Conservation (phyloP, 768 basidiomycete species). For the Suillus tomentosus region DNA sequence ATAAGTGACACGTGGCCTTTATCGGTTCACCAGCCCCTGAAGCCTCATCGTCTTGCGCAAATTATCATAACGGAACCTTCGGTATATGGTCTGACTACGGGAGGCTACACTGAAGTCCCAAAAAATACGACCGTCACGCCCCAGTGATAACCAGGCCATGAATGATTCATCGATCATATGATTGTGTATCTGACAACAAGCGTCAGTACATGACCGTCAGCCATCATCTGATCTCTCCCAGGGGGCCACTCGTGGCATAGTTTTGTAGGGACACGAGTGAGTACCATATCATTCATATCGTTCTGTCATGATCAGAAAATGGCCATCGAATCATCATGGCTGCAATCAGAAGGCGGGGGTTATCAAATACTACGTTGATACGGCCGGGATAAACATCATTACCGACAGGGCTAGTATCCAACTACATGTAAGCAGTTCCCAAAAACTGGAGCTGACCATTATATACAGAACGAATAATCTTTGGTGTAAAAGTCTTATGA, state of each 20-base stretch:
- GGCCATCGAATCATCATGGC: background rate
- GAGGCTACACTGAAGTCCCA: background rate
- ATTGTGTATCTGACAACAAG: background rate
- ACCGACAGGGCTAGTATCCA: too few relatives aligned
- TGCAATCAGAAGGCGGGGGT: background rate
- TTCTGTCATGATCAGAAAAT: background rate
- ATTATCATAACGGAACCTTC: background rate
- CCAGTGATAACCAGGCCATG: background rate
- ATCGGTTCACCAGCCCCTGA: background rate
- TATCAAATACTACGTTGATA: too few relatives aligned
- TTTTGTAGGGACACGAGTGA: background rate
- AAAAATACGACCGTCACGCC: background rate
- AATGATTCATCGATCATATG: background rate
- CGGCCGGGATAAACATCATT: background rate
- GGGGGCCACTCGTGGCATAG: background rate
- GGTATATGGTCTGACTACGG: background rate
- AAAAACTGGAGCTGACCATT: background rate
- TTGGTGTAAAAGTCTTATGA: background rate
- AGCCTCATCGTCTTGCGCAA: background rate
- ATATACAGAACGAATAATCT: background rate
- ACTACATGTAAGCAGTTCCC: background rate
- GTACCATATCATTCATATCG: background rate
- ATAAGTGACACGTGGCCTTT: background rate
- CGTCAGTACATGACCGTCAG: background rate
- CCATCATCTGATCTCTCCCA: background rate